Base-by-base conservation (phyloP, 495 filamentous ascomycete species). In the Neurospora sp. region DNA sequence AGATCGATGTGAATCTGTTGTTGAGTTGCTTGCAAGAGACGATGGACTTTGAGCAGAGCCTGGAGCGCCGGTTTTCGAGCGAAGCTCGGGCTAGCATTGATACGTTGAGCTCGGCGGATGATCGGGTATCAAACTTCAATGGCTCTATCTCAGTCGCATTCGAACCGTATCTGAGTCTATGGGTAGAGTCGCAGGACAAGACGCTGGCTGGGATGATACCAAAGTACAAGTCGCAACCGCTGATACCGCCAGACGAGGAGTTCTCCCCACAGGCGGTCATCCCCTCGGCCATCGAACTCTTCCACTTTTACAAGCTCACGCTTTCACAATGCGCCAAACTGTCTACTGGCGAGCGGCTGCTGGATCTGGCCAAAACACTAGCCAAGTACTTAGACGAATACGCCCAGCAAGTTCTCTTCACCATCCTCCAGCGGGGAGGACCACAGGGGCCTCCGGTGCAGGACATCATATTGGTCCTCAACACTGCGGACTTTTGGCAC, bases 401-500 rank as follows among this genome's bases (percentile, higher is more conserved):
- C 81, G 91, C 95, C 16, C 94, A 98, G 77, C 93, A 97, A 76
- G 93, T 98, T 7, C 86, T 99, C 7, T 88, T 96, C 14, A 86
- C 89, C 71, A 91, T 94, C 77, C 87, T 98, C 14, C 81, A 92
- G 84, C 75, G 89, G 86, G 79, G 86, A 73, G 86, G 74, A 72
- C 85, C 76, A 83, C 86, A 81, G 79, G 86, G 85, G 2, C 89
- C 93, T 0, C 85, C 89, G 4, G 79, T 94, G 4, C 90, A 97
- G 75, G 93, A 97, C 72, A 85, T 92, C 27, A 87, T 97, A 10
- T 84, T 95, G 1, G 93, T 98, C 6, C 85, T 99, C 61, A 99
- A 98, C 79, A 98, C 96, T 2, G 96, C 96, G 0, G 96, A 99
- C 77, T 99, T 98, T 81, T 98, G 96, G 87, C 94, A 98, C 78